A percentile compares a stretch with the other conserved stretches of the same genome.
Evolutionary conservation across 2,329 filamentous ascomycete species (phyloP).

Genomic region (Clarireedia paspali): DNA sequence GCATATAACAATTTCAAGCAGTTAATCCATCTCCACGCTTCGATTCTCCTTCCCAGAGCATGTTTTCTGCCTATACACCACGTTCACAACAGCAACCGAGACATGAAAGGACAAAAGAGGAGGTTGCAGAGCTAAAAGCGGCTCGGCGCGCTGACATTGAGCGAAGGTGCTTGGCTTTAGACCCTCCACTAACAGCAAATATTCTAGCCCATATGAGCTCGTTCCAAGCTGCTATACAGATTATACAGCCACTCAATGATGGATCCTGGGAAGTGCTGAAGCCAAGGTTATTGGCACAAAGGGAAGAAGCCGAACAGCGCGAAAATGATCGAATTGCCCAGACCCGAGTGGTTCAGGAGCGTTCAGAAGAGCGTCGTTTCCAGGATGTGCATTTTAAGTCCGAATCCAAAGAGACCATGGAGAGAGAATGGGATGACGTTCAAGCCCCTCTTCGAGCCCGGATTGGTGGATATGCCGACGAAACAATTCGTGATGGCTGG

Average conservation of each 20-base stretch:
- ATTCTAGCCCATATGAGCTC: constrained; percentile 63
- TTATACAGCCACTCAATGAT: constrained; percentile 60
- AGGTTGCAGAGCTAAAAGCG: constrained; percentile 57
- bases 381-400: constrained; percentile 32
- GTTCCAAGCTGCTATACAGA: constrained; percentile 66
- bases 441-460: constrained; percentile 60
- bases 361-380: constrained; percentile 25
- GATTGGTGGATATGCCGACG: constrained; percentile 60
- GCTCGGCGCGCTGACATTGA: constrained; percentile 64
- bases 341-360: constrained; percentile 32
- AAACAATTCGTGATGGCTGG: constrained; percentile 61
- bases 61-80: constrained; percentile 21
- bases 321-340: constrained; percentile 36
- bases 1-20: constrained; percentile 8
- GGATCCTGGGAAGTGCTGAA: constrained; percentile 62
- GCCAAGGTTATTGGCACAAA: constrained; percentile 58
- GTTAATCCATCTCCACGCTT: constrained; percentile 22
- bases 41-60: constrained; percentile 26
- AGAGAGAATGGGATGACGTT: constrained; percentile 62
- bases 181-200: constrained; percentile 55
- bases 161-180: constrained; percentile 55
- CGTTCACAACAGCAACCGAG: constrained; percentile 22
- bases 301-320: constrained; percentile 54
- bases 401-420: constrained; percentile 50
- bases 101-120: constrained; percentile 49